Evolutionary conservation across 1,139 yeast species (phyloP).

Genomic region (Yamadazyma buinensis): DNA sequence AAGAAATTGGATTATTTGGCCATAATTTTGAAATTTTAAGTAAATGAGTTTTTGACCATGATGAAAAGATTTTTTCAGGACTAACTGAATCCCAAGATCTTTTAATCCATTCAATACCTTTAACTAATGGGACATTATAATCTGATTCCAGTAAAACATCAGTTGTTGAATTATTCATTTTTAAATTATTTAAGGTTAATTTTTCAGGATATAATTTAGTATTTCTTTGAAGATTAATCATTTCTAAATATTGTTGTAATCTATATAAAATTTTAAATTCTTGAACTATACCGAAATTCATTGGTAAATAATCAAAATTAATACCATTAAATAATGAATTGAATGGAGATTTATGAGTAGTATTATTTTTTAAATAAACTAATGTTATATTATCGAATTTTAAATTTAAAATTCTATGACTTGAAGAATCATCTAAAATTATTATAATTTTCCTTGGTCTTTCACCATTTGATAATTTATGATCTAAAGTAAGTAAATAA

Average conservation of each 20-base stretch:
- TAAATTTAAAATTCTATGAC: conserved; percentile 58
- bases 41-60: conserved; percentile 48
- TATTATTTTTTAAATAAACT: conserved; percentile 38
- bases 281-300: conserved; percentile 62
- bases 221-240: conserved; percentile 36
- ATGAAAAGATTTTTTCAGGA: conserved; percentile 40
- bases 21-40: conserved; percentile 19
- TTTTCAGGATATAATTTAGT: conserved; percentile 3
- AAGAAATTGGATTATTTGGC: conserved; percentile 16
- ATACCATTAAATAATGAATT: conserved; percentile 32
- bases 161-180: conserved; percentile 14
- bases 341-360: conserved; percentile 38
- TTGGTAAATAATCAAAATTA: conserved; percentile 52
- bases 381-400: conserved; percentile 51
- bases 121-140: conserved; percentile 46
- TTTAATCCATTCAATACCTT: conserved; percentile 56
- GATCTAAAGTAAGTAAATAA: conserved; percentile 58
- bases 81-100: conserved; percentile 54
- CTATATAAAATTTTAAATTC: conserved; percentile 60
- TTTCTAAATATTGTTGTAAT: conserved; percentile 54
- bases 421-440: conserved; percentile 58
- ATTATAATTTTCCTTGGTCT: conserved; percentile 50
- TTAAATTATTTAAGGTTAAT: conserved; percentile 7
- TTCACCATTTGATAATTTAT: conserved; percentile 38
- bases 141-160: conserved; percentile 35